Base-by-base conservation (phyloP, 179 eudicot species). In the Spergularia azorica region DNA sequence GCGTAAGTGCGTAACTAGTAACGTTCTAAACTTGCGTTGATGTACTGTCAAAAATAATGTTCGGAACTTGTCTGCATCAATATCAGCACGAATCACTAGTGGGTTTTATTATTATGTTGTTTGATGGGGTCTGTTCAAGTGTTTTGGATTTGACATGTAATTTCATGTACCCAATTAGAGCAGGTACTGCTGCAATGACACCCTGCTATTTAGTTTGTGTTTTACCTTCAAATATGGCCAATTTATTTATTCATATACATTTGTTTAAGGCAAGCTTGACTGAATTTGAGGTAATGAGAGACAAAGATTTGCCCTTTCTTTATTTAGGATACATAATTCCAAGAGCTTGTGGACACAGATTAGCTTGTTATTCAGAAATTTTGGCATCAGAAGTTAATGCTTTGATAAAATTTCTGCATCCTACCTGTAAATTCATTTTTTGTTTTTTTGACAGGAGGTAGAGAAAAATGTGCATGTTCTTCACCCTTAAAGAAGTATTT, bases 291-390 rank as follows among this genome's bases (percentile, higher is more conserved):
- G 81, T 18, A 46, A 65, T 64, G 67, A 65, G 41, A 71, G 80
- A 55, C 81, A 72, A 46, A 78, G 71, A 71, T 64, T 72, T 72
- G 20, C 52, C 7, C 12, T 63, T 70, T 38, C 66, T 64, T 64
- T 63, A 72, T 43, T 72, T 72, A 71, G 81, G 76, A 72, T 72
- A 43, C 48, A 46, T 56, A 72, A 64, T 64, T 72, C 76, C 81
- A 78, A 78, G 76, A 54, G 64, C 76, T 72, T 55, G 58, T 71
- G 72, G 65, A 78, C 81, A 78, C 81, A 38, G 76, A 78, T 78
- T 78, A 71, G 50, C 66, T 55, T 72, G 67, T 56, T 72, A 21
- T 71, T 78, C 70, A 43, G n/a, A 15, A 21, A 0, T 6, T 70
- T 70, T 54, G 26, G 20, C 69, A 63, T 9, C 7, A 46, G 20